Evolutionary conservation across 768 basidiomycete species (phyloP), one percentile per base, ranked within the genome.

Genomic region (Russula abietina): DNA sequence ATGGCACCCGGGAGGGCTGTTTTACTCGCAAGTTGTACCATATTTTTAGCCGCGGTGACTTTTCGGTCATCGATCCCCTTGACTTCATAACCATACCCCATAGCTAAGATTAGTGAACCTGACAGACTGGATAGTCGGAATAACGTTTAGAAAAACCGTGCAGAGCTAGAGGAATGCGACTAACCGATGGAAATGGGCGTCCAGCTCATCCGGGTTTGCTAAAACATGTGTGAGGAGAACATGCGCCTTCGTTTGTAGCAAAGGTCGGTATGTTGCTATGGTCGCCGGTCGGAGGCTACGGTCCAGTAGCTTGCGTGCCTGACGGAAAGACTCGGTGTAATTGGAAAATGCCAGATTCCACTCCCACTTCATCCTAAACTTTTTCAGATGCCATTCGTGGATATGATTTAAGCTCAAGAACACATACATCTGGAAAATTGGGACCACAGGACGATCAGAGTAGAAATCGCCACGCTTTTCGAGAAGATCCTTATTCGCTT

Each of bases 381-480:
- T 1, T 19, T 22, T 58, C 22, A 46, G 16, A 10, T 19, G 12
- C 38, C 32, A 33, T 39, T 28, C 10, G 9, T 10, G 19, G 17
- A 49, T 16, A 16, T n/a, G n/a, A n/a, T 7, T 33, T 10, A 22
- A 12, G 4, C 0, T 8, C 10, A 12, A 32, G 17, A 30, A 16
- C 30, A 48, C 45, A 2, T 39, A 62, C 64, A 65, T 62, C 16
- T 65, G 51, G 11, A 11, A 17, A 16, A 62, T 22, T 0, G 60
- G 41, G 8, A 57, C 16, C 17, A 11, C 30, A 26, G 61, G 51
- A 0, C 65, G 57, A 41, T 55, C 61, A 16, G 56, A 62, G 22
- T 51, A 65, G 4, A 54, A 80, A n/a, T 77, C 68, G 57, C 82
- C 78, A 55, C 81, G 76, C 68, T 77, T 82, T 46, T 83, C 83